Evolutionary conservation across 106 monocot species (phyloP).

Genomic region (Apostasia shenzhenica): DNA sequence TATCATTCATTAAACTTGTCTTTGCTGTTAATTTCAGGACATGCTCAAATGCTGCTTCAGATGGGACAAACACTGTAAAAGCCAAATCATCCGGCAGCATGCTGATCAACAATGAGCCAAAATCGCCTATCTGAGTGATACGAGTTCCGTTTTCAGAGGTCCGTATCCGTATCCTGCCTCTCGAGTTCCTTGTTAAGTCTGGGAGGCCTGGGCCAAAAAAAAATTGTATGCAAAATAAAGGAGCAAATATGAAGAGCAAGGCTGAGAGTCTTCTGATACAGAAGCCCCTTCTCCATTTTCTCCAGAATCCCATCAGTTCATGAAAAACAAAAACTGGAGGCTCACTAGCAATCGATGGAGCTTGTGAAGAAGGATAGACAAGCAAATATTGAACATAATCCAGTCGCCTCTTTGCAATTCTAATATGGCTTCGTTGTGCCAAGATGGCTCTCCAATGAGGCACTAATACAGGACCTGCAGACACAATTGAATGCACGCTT

Average conservation of each 20-base stretch:
- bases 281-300: constrained; percentile 3
- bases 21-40: constrained; percentile 29
- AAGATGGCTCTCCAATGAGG: neutral
- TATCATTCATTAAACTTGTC: constrained; percentile 21
- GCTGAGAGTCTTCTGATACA: constrained; percentile 1
- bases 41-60: constrained; percentile 36
- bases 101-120: constrained; percentile 56
- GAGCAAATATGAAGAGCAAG: constrained; percentile 19
- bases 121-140: constrained; percentile 18
- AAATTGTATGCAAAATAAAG: constrained; percentile 19
- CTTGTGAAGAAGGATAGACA: neutral
- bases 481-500: neutral
- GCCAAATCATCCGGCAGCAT: constrained; percentile 77
- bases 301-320: constrained; percentile 4
- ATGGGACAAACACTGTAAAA: constrained; percentile 69
- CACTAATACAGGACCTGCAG: neutral
- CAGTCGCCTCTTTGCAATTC: neutral
- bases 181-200: constrained; percentile 10
- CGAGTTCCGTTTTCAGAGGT: neutral
- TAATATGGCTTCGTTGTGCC: neutral
- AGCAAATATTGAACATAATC: neutral
- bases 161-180: neutral
- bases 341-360: too few relatives aligned
- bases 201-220: constrained; percentile 37
- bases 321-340: too few relatives aligned